phyloP scores from a whole-genome alignment of 2,329 filamentous ascomycete genomes.

The Venturia nashicola region DNA sequence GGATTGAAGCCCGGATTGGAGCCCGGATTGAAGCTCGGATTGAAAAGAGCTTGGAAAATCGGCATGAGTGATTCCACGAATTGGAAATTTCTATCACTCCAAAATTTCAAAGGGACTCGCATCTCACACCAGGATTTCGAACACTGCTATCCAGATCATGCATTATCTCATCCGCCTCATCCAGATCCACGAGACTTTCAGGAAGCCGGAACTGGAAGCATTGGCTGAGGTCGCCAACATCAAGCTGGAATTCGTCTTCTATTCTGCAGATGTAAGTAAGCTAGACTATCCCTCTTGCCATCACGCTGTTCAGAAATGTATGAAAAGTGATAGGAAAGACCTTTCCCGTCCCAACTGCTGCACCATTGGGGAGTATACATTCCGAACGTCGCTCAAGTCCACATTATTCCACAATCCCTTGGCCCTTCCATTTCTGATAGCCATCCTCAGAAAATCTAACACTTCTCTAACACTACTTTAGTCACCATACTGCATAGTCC shows the following conservation, averaged over 20 bases:
- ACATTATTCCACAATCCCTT: background rate
- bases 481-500: conserved; percentile 79
- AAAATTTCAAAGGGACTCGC: too few relatives aligned
- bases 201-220: conserved; percentile 69
- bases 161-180: conserved; percentile 83
- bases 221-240: conserved; percentile 59
- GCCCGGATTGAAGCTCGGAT: too few relatives aligned
- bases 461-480: conserved; percentile 26
- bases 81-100: background rate
- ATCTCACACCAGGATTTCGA: too few relatives aligned
- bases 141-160: conserved; percentile 24
- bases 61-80: background rate
- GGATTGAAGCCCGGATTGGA: too few relatives aligned
- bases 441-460: conserved; percentile 4
- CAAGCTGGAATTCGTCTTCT: conserved; percentile 60
- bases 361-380: too few relatives aligned
- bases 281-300: background rate
- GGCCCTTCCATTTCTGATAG: conserved; percentile 7
- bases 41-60: background rate
- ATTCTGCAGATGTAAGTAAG: conserved; percentile 55
- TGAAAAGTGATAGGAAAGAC: background rate
- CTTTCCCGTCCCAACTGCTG: background rate
- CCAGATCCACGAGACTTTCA: conserved; percentile 85
- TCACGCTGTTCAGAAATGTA: background rate
- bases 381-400: background rate